These are phyloP conservation scores for Rhizoclosmatium sp. DNA, from an alignment of 192 early-diverging fungal genomes.

Conservation along the genomic window DNA sequence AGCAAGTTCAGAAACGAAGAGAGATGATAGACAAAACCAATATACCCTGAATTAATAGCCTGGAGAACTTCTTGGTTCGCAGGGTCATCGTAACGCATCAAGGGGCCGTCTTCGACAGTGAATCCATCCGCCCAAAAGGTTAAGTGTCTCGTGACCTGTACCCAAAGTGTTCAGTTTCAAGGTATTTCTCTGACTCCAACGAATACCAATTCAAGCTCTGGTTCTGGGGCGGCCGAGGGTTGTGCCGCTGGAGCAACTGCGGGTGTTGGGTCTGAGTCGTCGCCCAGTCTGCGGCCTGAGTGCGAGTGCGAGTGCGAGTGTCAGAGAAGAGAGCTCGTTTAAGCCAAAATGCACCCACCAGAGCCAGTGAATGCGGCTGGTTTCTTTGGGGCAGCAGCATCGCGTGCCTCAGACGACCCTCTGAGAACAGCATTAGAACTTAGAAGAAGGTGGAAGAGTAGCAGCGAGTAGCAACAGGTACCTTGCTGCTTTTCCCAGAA, in stretches of 20 bases:
- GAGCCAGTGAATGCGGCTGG: constrained; percentile 46
- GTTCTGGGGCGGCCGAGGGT: constrained; percentile 16
- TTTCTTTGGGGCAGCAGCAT: constrained; percentile 7
- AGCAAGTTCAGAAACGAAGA: background rate
- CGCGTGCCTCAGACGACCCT: background rate
- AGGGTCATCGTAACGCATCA: constrained; percentile 87
- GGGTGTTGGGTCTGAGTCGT: background rate
- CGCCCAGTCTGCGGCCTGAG: background rate
- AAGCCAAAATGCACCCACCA: constrained; percentile 18
- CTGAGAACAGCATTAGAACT: background rate
- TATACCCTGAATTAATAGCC: constrained; percentile 87
- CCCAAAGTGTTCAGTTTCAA: background rate
- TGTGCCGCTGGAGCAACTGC: background rate
- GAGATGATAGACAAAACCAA: background rate
- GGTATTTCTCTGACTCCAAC: background rate
- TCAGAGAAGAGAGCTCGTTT: background rate
- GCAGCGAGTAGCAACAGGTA: background rate
- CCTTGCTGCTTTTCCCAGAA: constrained; percentile 77
- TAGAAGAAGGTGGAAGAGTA: background rate
- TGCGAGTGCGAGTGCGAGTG: background rate
- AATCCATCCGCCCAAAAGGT: constrained; percentile 98
- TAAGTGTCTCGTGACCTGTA: constrained; percentile 69
- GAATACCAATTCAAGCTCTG: constrained; percentile 27
- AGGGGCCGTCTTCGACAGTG: constrained; percentile 91
- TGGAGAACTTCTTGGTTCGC: constrained; percentile 83